These are phyloP conservation scores for Eustoma russellianum DNA, from an alignment of 257 asterid species.

Conservation along the genomic window DNA sequence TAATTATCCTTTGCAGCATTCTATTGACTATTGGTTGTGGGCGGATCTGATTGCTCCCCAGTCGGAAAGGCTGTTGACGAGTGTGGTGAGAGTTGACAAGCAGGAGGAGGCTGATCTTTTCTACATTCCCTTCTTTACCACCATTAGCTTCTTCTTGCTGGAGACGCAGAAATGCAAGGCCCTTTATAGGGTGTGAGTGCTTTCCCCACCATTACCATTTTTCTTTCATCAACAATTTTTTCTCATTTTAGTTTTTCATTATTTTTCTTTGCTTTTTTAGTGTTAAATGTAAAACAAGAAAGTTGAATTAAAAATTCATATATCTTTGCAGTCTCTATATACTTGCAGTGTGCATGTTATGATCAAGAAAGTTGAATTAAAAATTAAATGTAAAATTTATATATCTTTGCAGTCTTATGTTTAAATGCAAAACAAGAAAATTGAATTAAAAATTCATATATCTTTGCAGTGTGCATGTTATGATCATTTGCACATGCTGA, in stretches of 20 bases:
- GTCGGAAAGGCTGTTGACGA: constrained; percentile 64
- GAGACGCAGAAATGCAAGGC: constrained; percentile 93
- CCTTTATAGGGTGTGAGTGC: constrained; percentile 99
- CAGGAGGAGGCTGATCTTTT: constrained; percentile 95
- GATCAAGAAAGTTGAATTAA: no score
- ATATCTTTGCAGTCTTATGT: no score
- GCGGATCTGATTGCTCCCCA: constrained; percentile 85
- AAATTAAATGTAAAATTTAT: no score
- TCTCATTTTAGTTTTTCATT: background rate
- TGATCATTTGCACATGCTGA: background rate
- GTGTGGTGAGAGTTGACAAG: constrained; percentile 63
- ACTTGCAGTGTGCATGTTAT: background rate
- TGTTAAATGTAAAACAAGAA: no score
- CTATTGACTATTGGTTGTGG: constrained; percentile 97
- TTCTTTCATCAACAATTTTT: background rate
- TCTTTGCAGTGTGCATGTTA: background rate
- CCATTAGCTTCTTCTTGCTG: constrained; percentile 87
- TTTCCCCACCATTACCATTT: constrained; percentile 17
- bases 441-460: no score
- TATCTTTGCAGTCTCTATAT: no score
- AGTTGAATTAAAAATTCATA: no score
- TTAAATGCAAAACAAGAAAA: no score
- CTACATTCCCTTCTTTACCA: constrained; percentile 90
- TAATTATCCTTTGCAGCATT: constrained; percentile 47
- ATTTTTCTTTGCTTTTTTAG: no score